Evolutionary conservation across 2,329 filamentous ascomycete genomes (phyloP).

Genomic region (Fusarium tupiense): DNA sequence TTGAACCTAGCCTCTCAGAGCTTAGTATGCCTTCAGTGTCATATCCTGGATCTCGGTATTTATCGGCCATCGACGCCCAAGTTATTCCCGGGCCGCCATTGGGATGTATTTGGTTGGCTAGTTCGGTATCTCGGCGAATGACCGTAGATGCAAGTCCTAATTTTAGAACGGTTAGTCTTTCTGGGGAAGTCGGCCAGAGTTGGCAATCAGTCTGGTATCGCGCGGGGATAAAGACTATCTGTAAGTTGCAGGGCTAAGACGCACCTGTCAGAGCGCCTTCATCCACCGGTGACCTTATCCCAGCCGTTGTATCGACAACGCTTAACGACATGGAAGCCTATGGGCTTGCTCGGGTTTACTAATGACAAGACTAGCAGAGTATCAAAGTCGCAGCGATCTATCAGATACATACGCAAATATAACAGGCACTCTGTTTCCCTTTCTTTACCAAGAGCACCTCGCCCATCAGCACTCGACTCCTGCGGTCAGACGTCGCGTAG

Average conservation of each 20-base stretch:
- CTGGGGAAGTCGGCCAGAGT: not conserved
- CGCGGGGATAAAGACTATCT: not conserved
- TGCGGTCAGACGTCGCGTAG: not conserved
- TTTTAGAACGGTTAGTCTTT: not conserved
- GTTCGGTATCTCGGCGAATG: not conserved
- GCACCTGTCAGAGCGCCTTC: not conserved
- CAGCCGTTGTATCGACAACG: not conserved
- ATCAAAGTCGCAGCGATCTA: too few species aligned
- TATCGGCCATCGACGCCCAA: accelerated
- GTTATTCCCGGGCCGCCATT: not conserved
- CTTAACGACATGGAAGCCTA: too few species aligned
- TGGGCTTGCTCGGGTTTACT: not conserved
- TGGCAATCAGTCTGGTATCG: not conserved
- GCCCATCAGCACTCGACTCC: not conserved
- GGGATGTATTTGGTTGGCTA: not conserved
- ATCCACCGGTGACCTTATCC: not conserved
- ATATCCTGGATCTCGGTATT: not conserved
- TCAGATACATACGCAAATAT: too few species aligned
- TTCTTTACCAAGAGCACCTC: not conserved
- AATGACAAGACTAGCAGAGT: accelerated
- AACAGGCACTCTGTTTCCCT: not conserved
- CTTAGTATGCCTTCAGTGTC: not conserved
- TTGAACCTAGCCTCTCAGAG: not conserved
- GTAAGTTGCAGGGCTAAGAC: not conserved
- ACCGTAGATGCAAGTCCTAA: not conserved